Evolutionary conservation across 257 asterid species (phyloP).

Genomic region (Fraxinus americana): DNA sequence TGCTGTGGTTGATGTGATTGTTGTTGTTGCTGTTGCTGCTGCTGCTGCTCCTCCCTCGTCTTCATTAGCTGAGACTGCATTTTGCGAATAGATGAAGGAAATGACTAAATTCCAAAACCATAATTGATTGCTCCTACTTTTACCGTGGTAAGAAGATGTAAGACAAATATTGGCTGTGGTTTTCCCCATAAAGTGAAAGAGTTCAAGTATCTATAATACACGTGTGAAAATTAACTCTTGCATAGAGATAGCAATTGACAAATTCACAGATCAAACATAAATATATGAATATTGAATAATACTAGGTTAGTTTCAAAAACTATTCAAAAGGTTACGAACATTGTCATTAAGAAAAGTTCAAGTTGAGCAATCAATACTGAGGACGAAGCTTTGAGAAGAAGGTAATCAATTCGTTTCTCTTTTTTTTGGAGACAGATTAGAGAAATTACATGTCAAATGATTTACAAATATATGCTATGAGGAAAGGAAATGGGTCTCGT

Average conservation of each 20-base stretch:
- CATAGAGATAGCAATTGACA: slow-evolving; percentile 2
- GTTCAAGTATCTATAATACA: neutral
- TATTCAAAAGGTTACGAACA: neutral
- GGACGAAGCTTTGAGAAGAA: neutral
- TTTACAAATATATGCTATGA: neutral
- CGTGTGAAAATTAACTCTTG: neutral
- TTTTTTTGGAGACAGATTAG: neutral
- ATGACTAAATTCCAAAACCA: slow-evolving; percentile 5
- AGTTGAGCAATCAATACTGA: neutral
- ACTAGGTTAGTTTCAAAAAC: neutral
- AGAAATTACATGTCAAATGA: neutral
- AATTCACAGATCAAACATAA: neutral
- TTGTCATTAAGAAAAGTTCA: neutral
- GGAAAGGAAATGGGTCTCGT: neutral
- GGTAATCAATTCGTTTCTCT: neutral
- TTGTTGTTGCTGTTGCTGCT: slow-evolving; percentile 17
- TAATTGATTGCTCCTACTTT: neutral
- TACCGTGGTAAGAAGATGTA: neutral
- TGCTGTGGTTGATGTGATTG: slow-evolving; percentile 59
- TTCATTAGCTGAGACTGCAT: slow-evolving; percentile 88
- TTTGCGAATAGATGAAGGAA: slow-evolving; percentile 13
- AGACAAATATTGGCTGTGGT: neutral
- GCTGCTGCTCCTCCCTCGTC: slow-evolving; percentile 88
- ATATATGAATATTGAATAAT: neutral
- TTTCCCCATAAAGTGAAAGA: neutral